These are phyloP conservation scores for Cenchrus americanus DNA, from an alignment of 176 grass and related monocot species.

Conservation along the genomic window DNA sequence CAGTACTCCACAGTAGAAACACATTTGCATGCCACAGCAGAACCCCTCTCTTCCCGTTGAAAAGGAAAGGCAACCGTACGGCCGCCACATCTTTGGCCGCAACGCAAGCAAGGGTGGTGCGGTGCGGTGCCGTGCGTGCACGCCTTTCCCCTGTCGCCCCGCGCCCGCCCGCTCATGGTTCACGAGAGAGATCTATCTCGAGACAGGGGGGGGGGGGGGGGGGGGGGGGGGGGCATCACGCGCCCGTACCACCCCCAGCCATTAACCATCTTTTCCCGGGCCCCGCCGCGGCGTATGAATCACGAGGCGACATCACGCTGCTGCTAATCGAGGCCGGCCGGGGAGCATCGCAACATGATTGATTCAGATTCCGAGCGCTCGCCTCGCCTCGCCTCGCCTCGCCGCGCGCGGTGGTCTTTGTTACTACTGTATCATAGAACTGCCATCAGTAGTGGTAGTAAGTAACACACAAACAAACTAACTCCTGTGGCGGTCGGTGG, in stretches of 20 bases:
- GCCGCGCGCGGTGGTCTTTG: no score
- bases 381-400: no score
- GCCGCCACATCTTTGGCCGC: neutral
- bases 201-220: no score
- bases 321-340: neutral
- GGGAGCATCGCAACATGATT: neutral
- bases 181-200: no score
- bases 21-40: neutral
- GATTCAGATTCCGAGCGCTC: no score
- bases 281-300: neutral
- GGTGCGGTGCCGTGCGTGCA: neutral
- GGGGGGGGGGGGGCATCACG: no score
- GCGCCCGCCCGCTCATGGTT: neutral
- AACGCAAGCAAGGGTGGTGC: no score
- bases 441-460: no score
- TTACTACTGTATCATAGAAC: no score
- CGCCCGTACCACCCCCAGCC: neutral
- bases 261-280: neutral
- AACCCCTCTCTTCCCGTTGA: no score
- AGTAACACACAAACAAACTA: no score
- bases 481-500: neutral
- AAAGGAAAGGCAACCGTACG: neutral
- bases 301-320: neutral
- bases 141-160: neutral
- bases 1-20: no score